Evolutionary conservation across 208 protist species (phyloP).

Genomic region (Acanthamoeba polyphaga): DNA sequence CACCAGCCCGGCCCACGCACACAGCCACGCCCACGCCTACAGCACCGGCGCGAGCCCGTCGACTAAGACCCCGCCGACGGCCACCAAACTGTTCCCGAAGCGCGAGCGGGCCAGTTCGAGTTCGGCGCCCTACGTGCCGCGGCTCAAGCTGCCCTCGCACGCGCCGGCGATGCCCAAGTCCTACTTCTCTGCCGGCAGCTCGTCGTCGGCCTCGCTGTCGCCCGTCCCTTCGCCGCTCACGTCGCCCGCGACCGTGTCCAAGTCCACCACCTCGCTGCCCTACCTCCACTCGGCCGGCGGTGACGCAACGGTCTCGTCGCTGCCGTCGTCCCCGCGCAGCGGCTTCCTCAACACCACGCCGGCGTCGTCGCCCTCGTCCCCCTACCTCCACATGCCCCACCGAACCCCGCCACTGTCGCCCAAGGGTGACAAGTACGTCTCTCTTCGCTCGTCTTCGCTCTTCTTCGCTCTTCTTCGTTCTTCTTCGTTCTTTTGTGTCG

Average conservation of each 20-base stretch:
- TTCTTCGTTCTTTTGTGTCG: neutral
- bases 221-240: neutral
- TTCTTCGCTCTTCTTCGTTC: neutral
- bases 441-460: neutral
- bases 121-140: slow-evolving; percentile 29
- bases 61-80: too few relatives aligned
- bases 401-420: slow-evolving; percentile 34
- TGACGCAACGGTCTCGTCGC: neutral
- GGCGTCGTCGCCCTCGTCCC: slow-evolving; percentile 1
- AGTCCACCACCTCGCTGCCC: neutral
- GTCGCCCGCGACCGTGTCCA: neutral
- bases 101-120: slow-evolving; percentile 29
- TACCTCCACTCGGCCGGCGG: neutral
- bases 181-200: neutral
- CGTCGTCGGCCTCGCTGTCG: neutral
- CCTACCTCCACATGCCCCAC: neutral
- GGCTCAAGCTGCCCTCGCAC: slow-evolving; percentile 25
- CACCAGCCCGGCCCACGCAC: neutral
- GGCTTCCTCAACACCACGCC: neutral
- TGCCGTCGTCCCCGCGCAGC: neutral
- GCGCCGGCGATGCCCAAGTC: slow-evolving; percentile 11
- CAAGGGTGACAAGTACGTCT: slow-evolving; percentile 19
- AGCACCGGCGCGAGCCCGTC: neutral
- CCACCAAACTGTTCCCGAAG: slow-evolving; percentile 6
- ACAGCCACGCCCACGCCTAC: neutral